Evolutionary conservation across 768 basidiomycete species (phyloP), one percentile per base, ranked within the genome.

Genomic region (Ramaria rubella): DNA sequence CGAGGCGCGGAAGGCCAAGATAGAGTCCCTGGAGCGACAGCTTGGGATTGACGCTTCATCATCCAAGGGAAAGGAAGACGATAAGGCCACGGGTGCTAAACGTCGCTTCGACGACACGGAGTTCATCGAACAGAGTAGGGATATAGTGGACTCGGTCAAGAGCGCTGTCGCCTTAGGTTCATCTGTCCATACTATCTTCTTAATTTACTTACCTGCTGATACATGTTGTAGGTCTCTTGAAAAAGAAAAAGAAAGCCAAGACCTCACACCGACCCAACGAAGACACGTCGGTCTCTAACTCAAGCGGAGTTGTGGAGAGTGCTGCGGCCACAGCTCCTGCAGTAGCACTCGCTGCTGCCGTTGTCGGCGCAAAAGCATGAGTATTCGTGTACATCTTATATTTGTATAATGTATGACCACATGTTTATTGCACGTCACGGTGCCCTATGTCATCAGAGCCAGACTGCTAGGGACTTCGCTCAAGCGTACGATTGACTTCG

Each of bases 101-200:
- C 88, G 90, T 63, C 81, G 90, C 26, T 85, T 98, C 45, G 94
- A 97, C 49, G 95, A 99, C 65, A 85, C 83, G 2, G 87, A 93
- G 68, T 99, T 87, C 67, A 67, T 99, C 36, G 94, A 97, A 68
- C 86, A 95, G 72, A 93, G 86, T 63, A 77, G 81, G 68, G 93
- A 96, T 64, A 81, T 98, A 26, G 90, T 92, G 2, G 94, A 95
- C 61, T 83, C 79, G 61, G 94, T 97, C 27, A 90, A 90, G 75
- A 91, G 78, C 56, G 95, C 95, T 3, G 95, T 99, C 12, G 77
- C 85, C 46, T 80, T 81, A 34, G 95, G 91, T 91, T 67, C 62
- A 78, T 70, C 15, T 12, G 9, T 27, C 4, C 52, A 6, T 26
- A 29, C 24, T 11, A 1, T 61, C 19, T 23, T 33, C 7, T 58